A percentile compares a stretch with the other conserved stretches of the same genome.
phyloP scores from a whole-genome alignment of 768 basidiomycete genomes.

The Amanita subjunquillea region DNA sequence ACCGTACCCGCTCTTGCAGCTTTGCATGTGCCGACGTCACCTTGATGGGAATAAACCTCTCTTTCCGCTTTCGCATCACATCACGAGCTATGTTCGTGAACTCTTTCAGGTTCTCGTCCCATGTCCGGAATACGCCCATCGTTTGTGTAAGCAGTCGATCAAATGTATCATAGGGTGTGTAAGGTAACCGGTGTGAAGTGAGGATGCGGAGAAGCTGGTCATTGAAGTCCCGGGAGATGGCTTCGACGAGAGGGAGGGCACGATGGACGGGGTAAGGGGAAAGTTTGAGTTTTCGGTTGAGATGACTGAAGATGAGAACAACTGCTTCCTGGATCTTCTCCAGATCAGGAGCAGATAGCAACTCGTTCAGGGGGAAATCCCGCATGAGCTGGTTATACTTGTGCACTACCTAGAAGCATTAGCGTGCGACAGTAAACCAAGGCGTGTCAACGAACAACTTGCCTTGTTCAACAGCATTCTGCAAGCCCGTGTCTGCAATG shows the following conservation, averaged over 20 bases:
- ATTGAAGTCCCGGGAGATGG: conserved; percentile 96
- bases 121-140: conserved; percentile 70
- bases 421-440: background rate
- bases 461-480: conserved; percentile 87
- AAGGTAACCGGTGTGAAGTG: conserved; percentile 83
- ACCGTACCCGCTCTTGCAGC: conserved; percentile 78
- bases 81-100: conserved; percentile 91
- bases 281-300: conserved; percentile 91
- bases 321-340: conserved; percentile 91
- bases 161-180: conserved; percentile 91
- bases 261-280: conserved; percentile 96
- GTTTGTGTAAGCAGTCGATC: conserved; percentile 74
- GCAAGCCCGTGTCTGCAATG: conserved; percentile 93
- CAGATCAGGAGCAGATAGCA: conserved; percentile 92
- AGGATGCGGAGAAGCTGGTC: conserved; percentile 88
- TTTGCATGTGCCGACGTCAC: conserved; percentile 85
- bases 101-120: conserved; percentile 88
- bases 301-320: conserved; percentile 79
- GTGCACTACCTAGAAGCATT: conserved; percentile 48
- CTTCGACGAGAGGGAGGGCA: conserved; percentile 93
- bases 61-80: conserved; percentile 78
- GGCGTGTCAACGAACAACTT: conserved; percentile 14
- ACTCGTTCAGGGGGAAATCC: conserved; percentile 95
- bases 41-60: conserved; percentile 96
- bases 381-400: conserved; percentile 99